These are phyloP conservation scores for Jatropha multifida DNA, from an alignment of 441 rosid species.

Conservation along the genomic window DNA sequence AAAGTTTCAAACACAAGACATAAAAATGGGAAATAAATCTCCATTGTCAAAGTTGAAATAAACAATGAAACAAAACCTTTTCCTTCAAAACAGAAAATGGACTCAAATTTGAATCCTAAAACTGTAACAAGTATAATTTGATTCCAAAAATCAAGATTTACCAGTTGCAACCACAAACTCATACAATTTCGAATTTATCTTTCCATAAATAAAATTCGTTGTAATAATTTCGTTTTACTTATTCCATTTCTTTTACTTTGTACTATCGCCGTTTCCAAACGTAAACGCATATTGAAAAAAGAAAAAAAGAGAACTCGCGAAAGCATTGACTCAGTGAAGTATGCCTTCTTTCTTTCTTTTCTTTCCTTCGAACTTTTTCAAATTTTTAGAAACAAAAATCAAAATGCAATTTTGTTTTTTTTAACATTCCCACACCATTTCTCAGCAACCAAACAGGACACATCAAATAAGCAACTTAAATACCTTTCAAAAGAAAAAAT, in stretches of 20 bases:
- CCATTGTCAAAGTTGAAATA: neutral
- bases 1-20: neutral
- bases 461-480: neutral
- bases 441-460: conserved; percentile 26
- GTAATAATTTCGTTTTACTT: neutral
- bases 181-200: neutral
- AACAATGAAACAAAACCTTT: neutral
- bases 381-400: neutral
- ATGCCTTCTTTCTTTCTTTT: neutral
- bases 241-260: neutral
- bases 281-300: neutral
- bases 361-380: neutral
- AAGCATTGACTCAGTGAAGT: neutral
- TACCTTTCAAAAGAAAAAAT: neutral
- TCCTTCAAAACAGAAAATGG: neutral
- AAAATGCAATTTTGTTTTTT: conserved; percentile 14
- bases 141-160: conserved; percentile 4
- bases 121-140: neutral
- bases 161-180: neutral
- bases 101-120: neutral
- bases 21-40: conserved; percentile 11
- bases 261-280: neutral
- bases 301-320: neutral
- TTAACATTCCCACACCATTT: conserved; percentile 25
- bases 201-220: conserved; percentile 1